A percentile compares a stretch with the other conserved stretches of the same genome.
Conservation (phyloP, 1,284 basidiomycete genomes). For the Cryptococcus hybrid region DNA sequence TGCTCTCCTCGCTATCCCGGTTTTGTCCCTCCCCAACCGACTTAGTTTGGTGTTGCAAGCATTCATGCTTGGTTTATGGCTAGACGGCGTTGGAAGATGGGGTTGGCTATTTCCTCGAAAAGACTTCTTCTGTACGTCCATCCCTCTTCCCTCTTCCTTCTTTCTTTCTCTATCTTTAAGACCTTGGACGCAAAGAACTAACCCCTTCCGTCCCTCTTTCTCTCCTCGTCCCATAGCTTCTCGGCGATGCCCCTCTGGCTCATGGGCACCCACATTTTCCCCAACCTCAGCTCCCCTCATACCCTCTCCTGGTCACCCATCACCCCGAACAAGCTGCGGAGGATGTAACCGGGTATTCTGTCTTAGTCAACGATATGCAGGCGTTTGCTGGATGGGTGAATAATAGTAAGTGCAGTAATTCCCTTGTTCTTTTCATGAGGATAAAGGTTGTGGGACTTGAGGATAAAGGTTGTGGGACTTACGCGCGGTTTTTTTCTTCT, state of each 20-base stretch:
- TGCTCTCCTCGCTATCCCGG: constrained; percentile 33
- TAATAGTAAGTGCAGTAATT: constrained; percentile 15
- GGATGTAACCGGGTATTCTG: constrained; percentile 21
- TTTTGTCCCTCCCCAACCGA: constrained; percentile 39
- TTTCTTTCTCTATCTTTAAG: no score
- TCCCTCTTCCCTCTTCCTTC: background rate
- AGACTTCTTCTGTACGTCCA: constrained; percentile 24
- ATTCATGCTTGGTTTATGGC: constrained; percentile 40
- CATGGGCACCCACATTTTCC: constrained; percentile 6
- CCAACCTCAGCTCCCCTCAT: constrained; percentile 6
- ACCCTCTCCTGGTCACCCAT: constrained; percentile 10
- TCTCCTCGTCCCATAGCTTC: constrained; percentile 11
- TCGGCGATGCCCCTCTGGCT: constrained; percentile 26
- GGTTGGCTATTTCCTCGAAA: constrained; percentile 42
- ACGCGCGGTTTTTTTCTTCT: no score
- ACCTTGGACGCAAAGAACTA: no score
- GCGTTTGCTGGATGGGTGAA: constrained; percentile 10
- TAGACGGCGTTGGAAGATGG: constrained; percentile 46
- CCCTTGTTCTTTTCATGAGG: background rate
- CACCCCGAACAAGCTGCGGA: constrained; percentile 9
- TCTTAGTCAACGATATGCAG: constrained; percentile 34
- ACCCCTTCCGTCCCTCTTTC: background rate
- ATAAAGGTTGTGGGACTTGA: background rate
- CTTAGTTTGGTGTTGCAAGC: constrained; percentile 36
- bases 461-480: background rate